Conservation (phyloP, 345 rosid genomes). For the Boechera stricta region DNA sequence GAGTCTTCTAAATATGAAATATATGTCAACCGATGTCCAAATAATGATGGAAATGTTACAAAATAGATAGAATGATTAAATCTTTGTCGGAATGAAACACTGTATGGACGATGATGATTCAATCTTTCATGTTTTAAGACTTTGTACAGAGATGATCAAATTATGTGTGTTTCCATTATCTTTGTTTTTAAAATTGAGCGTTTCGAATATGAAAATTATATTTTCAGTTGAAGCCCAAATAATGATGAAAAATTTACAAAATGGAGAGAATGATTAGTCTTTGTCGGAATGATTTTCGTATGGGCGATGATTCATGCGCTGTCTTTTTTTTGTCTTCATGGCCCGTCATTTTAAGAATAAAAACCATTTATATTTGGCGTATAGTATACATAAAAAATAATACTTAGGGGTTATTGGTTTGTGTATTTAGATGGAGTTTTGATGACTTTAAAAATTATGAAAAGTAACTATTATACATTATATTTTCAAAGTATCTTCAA, state of each 20-base stretch:
- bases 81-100: constrained; percentile 18
- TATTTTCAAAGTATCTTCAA: too few species aligned
- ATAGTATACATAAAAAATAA: neutral
- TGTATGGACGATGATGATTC: constrained; percentile 30
- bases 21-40: neutral
- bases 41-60: constrained; percentile 16
- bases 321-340: constrained; percentile 39
- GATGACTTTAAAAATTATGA: too few species aligned
- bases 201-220: too few species aligned
- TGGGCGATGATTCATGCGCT: constrained; percentile 33
- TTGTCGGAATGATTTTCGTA: constrained; percentile 34
- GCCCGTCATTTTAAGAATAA: neutral
- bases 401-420: too few species aligned
- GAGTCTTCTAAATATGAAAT: neutral
- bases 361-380: neutral
- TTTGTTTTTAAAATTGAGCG: neutral
- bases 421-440: too few species aligned
- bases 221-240: constrained; percentile 11
- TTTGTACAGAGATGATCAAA: constrained; percentile 10
- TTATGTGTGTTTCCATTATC: constrained; percentile 4
- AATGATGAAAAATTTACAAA: constrained; percentile 4
- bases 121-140: neutral
- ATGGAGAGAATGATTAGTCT: constrained; percentile 22
- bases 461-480: too few species aligned
- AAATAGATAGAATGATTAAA: constrained; percentile 25